A percentile compares a stretch with the other conserved stretches of the same genome.
Evolutionary conservation across 495 filamentous ascomycete species (phyloP).

Genomic region (Talaromyces liani): DNA sequence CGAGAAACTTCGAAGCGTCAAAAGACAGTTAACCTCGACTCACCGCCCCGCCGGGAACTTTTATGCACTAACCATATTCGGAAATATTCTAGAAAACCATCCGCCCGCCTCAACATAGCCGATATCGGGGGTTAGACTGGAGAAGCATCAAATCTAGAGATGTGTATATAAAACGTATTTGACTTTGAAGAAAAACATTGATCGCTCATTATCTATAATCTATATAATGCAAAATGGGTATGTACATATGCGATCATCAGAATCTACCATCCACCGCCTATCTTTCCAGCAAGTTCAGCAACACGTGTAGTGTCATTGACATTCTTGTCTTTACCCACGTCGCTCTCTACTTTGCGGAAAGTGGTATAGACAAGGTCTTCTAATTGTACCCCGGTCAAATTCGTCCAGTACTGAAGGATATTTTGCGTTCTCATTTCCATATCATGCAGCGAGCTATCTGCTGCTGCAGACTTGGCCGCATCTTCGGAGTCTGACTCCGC

Average conservation of each 20-base stretch:
- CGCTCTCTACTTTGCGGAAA: constrained; percentile 87
- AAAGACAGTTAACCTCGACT: neutral
- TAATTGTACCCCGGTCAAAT: constrained; percentile 57
- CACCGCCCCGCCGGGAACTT: neutral
- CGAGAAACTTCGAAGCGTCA: neutral
- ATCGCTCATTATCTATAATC: neutral
- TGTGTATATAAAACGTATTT: neutral
- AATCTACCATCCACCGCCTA: constrained; percentile 84
- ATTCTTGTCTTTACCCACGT: constrained; percentile 72
- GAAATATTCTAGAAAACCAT: neutral
- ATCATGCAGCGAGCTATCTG: constrained; percentile 15
- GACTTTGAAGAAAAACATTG: neutral
- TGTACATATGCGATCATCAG: neutral
- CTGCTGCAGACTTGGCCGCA: constrained; percentile 9
- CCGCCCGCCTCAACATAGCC: neutral
- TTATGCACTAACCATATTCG: neutral
- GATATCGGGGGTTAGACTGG: neutral
- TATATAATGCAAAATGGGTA: neutral
- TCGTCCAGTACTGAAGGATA: constrained; percentile 65
- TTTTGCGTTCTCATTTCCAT: constrained; percentile 38
- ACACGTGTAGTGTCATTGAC: constrained; percentile 66
- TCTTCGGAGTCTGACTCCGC: constrained; percentile 51
- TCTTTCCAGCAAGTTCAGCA: constrained; percentile 82
- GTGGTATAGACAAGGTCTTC: constrained; percentile 75
- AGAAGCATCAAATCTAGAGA: neutral